phyloP scores from a whole-genome alignment of 805 yeast species.

The Cephaloascus albidus region DNA sequence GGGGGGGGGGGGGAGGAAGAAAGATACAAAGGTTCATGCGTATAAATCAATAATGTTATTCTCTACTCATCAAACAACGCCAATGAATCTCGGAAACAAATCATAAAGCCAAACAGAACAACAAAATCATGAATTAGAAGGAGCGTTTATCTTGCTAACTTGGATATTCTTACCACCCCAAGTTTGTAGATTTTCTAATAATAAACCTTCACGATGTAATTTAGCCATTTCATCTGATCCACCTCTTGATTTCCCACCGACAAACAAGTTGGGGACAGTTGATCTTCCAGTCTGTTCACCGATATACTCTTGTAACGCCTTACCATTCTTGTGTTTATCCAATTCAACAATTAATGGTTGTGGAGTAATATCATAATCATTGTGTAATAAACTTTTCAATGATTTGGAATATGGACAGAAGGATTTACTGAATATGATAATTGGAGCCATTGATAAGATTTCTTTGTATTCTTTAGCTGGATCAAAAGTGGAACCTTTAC shows the following conservation, averaged over 20 bases:
- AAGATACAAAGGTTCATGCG: too few relatives aligned
- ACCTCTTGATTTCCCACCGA: conserved; percentile 71
- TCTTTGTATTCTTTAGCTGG: conserved; percentile 44
- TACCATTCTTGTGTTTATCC: conserved; percentile 72
- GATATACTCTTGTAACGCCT: conserved; percentile 64
- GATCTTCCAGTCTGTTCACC: conserved; percentile 61
- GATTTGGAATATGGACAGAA: conserved; percentile 71
- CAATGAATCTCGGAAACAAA: too few relatives aligned
- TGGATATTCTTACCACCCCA: conserved; percentile 55
- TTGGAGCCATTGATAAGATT: conserved; percentile 54
- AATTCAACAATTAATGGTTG: conserved; percentile 68
- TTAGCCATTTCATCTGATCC: conserved; percentile 77
- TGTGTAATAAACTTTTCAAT: conserved; percentile 56
- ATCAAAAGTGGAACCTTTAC: conserved; percentile 21
- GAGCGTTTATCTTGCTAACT: conserved; percentile 42
- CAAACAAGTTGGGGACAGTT: conserved; percentile 86
- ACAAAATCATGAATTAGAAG: conserved; percentile 41
- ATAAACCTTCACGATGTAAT: conserved; percentile 47
- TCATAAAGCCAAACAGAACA: too few relatives aligned
- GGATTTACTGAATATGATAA: conserved; percentile 50
- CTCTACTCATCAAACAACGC: too few relatives aligned
- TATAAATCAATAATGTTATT: not conserved
- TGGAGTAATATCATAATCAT: conserved; percentile 65
- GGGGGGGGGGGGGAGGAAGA: too few relatives aligned
- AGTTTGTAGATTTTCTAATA: conserved; percentile 39